Percentiles rank a stretch among this genome's conserved stretches.
Evolutionary conservation across 2,329 filamentous ascomycete genomes (phyloP).

Genomic region (Cladophialophora exuberans): DNA sequence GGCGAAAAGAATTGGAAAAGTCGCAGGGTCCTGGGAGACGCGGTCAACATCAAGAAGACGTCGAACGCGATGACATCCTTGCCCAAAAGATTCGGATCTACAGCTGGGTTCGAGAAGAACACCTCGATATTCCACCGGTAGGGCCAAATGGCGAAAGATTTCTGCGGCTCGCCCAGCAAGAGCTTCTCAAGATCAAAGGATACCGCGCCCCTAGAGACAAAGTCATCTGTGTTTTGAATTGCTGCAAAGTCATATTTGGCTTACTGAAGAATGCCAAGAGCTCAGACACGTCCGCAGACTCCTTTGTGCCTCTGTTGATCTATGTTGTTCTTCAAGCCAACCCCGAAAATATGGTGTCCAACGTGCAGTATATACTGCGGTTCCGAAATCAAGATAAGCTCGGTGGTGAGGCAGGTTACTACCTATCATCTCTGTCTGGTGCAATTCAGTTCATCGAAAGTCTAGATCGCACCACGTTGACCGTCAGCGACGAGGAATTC

Average conservation of each 20-base stretch:
- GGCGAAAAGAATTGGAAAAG: slow-evolving; percentile 69
- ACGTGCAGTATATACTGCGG: slow-evolving; percentile 95
- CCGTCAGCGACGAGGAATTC: slow-evolving; percentile 93
- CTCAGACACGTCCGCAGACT: slow-evolving; percentile 87
- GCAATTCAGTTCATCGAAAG: slow-evolving; percentile 97
- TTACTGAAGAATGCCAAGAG: slow-evolving; percentile 88
- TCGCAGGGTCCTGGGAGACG: slow-evolving; percentile 78
- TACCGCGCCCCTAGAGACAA: slow-evolving; percentile 98
- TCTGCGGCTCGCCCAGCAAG: slow-evolving; percentile 85
- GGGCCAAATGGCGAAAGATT: slow-evolving; percentile 88
- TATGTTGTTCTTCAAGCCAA: slow-evolving; percentile 95
- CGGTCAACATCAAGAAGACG: slow-evolving; percentile 96
- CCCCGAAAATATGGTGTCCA: slow-evolving; percentile 92
- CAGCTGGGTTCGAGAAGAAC: slow-evolving; percentile 88
- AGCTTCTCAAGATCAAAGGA: slow-evolving; percentile 92
- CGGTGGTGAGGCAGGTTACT: slow-evolving; percentile 96
- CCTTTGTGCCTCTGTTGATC: slow-evolving; percentile 92
- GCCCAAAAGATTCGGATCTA: slow-evolving; percentile 97
- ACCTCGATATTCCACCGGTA: slow-evolving; percentile 86
- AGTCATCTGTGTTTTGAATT: slow-evolving; percentile 97
- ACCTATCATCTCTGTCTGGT: slow-evolving; percentile 84
- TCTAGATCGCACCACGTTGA: slow-evolving; percentile 89
- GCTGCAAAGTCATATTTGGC: slow-evolving; percentile 98
- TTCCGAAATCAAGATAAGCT: slow-evolving; percentile 98
- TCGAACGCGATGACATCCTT: slow-evolving; percentile 93